phyloP scores from a whole-genome alignment of 2,329 filamentous ascomycete genomes.

The Neopestalotiopsis sp. region DNA sequence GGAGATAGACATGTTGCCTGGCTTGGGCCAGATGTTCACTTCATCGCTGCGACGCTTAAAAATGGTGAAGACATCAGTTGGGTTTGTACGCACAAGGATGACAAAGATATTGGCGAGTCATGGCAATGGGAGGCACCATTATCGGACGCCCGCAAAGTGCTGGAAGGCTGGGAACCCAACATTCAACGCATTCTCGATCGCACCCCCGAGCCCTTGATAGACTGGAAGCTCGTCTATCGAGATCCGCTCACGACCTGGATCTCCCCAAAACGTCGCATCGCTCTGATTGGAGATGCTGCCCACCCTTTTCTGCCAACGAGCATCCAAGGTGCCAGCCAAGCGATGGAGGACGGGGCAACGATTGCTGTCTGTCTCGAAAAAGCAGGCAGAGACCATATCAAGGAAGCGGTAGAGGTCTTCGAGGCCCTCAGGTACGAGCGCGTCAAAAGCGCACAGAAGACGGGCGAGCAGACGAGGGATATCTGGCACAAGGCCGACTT shows the following conservation, averaged over 20 bases:
- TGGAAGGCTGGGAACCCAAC: slow-evolving; percentile 37
- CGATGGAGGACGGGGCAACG: slow-evolving; percentile 54
- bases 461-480: slow-evolving; percentile 50
- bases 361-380: slow-evolving; percentile 47
- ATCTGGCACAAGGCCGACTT: slow-evolving; percentile 59
- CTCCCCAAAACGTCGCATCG: slow-evolving; percentile 43
- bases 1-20: slow-evolving; percentile 57
- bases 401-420: slow-evolving; percentile 47
- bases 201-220: slow-evolving; percentile 36
- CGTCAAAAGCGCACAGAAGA: slow-evolving; percentile 52
- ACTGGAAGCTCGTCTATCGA: slow-evolving; percentile 44
- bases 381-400: slow-evolving; percentile 38
- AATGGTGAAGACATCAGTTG: slow-evolving; percentile 57
- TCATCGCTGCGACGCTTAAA: slow-evolving; percentile 57
- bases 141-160: slow-evolving; percentile 34
- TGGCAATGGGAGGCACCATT: slow-evolving; percentile 30
- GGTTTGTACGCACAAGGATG: slow-evolving; percentile 55
- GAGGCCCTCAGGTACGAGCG: slow-evolving; percentile 52
- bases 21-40: slow-evolving; percentile 58
- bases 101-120: slow-evolving; percentile 34
- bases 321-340: slow-evolving; percentile 52
- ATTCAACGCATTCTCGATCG: slow-evolving; percentile 46
- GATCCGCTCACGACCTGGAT: slow-evolving; percentile 47
- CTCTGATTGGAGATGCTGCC: slow-evolving; percentile 54
- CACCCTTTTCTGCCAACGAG: slow-evolving; percentile 55